Percentiles rank a stretch among this genome's conserved stretches.
phyloP scores from a whole-genome alignment of 2,329 filamentous ascomycete genomes.

The Colletotrichum orbiculare region DNA sequence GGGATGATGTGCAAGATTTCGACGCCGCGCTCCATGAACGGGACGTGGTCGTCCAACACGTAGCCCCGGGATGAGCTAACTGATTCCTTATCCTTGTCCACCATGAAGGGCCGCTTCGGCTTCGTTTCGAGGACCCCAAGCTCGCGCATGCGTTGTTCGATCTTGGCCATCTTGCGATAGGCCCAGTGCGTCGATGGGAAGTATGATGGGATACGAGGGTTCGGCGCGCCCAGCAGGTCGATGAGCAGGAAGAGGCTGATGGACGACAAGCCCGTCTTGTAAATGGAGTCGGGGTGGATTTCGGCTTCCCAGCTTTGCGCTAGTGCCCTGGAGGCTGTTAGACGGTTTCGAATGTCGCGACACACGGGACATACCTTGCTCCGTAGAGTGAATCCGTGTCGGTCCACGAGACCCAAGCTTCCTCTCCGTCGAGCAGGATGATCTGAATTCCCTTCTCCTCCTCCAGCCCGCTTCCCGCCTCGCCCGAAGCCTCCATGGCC shows the following conservation, averaged over 20 bases:
- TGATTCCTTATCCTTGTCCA: slow-evolving; percentile 67
- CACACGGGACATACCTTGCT: slow-evolving; percentile 67
- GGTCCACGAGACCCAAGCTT: slow-evolving; percentile 87
- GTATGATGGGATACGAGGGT: slow-evolving; percentile 83
- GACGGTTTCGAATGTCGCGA: not conserved
- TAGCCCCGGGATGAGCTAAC: slow-evolving; percentile 57
- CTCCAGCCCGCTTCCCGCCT: slow-evolving; percentile 67
- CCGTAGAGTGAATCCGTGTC: slow-evolving; percentile 89
- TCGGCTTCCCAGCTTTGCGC: slow-evolving; percentile 84
- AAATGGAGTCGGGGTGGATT: slow-evolving; percentile 78
- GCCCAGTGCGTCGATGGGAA: slow-evolving; percentile 95
- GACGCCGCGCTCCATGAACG: slow-evolving; percentile 88
- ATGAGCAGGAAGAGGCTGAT: slow-evolving; percentile 93
- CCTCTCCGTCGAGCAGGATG: slow-evolving; percentile 90
- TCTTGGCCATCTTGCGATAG: slow-evolving; percentile 78
- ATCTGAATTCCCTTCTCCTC: slow-evolving; percentile 89
- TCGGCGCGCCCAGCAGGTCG: slow-evolving; percentile 80
- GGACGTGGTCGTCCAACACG: slow-evolving; percentile 89
- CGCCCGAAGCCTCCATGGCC: slow-evolving; percentile 71
- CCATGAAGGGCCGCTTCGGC: slow-evolving; percentile 69
- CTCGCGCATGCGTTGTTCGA: slow-evolving; percentile 79
- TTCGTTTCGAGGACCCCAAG: slow-evolving; percentile 74
- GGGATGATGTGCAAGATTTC: slow-evolving; percentile 92
- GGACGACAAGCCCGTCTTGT: slow-evolving; percentile 77
- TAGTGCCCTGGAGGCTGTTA: slow-evolving; percentile 63